Evolutionary conservation across 2,329 filamentous ascomycete species (phyloP).

Genomic region (Aspergillus spinulosporus): DNA sequence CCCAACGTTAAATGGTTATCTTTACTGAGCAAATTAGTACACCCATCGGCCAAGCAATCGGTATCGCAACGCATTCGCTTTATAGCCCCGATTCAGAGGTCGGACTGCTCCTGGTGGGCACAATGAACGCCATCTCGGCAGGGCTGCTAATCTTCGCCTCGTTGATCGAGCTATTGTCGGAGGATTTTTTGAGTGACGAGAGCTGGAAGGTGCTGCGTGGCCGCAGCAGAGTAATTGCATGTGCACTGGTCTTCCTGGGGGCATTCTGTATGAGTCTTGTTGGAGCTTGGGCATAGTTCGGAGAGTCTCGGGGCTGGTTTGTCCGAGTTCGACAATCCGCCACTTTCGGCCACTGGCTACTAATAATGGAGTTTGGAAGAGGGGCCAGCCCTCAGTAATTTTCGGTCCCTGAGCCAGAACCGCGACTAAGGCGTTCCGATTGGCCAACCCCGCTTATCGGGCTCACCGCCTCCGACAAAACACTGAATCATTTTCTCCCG

Average conservation of each 20-base stretch:
- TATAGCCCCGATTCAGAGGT: constrained; percentile 73
- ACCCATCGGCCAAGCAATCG: constrained; percentile 75
- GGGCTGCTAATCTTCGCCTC: constrained; percentile 75
- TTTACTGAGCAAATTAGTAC: constrained; percentile 53
- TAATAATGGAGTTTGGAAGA: no score
- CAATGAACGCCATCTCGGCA: constrained; percentile 81
- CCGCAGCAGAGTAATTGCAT: constrained; percentile 62
- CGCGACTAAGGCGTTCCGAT: constrained; percentile 17
- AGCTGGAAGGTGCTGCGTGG: constrained; percentile 69
- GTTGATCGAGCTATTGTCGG: constrained; percentile 73
- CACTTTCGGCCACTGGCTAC: not conserved
- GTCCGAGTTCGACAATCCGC: not conserved
- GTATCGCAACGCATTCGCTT: constrained; percentile 70
- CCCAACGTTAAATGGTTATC: not conserved
- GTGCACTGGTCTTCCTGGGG: constrained; percentile 62
- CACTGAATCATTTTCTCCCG: constrained; percentile 22
- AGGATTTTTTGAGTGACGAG: constrained; percentile 75
- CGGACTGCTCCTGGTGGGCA: constrained; percentile 72
- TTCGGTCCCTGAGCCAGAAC: not conserved
- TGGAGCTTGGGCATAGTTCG: constrained; percentile 65
- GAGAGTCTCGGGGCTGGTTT: not conserved
- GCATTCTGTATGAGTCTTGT: constrained; percentile 70
- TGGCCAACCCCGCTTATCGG: constrained; percentile 31
- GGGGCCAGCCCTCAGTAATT: no score
- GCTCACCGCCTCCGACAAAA: constrained; percentile 39